Percentiles rank a stretch among this genome's conserved stretches.
Conservation (phyloP, 2,329 filamentous ascomycete genomes). For the Fusarium sp. region DNA sequence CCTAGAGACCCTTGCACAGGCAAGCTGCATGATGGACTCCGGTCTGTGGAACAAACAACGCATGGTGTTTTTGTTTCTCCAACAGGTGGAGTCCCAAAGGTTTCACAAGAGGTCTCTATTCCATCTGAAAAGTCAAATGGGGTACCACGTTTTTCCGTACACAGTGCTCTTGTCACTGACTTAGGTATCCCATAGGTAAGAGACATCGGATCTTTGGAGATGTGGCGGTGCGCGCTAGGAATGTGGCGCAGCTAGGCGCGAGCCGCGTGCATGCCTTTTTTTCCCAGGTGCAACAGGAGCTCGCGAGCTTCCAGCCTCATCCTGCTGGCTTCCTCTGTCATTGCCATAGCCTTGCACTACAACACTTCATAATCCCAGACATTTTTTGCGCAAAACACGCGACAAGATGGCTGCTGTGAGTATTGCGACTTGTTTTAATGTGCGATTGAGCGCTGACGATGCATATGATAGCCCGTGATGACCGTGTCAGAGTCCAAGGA, state of each 20-base stretch:
- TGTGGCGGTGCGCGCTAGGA: conserved; percentile 27
- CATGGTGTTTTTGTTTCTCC: neutral
- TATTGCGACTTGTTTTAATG: conserved; percentile 32
- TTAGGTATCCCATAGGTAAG: neutral
- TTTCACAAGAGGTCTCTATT: neutral
- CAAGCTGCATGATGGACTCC: neutral
- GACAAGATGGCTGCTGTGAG: conserved; percentile 66
- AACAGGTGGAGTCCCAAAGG: neutral
- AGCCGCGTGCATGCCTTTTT: conserved; percentile 37
- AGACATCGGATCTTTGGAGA: neutral
- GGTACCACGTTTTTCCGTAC: neutral
- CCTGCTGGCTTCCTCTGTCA: conserved; percentile 19
- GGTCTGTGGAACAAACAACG: neutral
- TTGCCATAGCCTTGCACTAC: conserved; percentile 23
- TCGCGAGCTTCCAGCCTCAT: conserved; percentile 37
- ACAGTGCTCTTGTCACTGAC: neutral
- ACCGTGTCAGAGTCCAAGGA: conserved; percentile 97
- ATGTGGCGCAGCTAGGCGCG: conserved; percentile 31
- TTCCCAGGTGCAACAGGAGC: conserved; percentile 24
- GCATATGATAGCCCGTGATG: conserved; percentile 63
- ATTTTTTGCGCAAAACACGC: conserved; percentile 35
- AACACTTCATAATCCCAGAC: conserved; percentile 19
- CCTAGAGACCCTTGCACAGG: neutral
- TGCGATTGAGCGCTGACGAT: conserved; percentile 35
- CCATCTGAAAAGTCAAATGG: neutral